Conservation (phyloP, 495 filamentous ascomycete genomes). For the Xanthoparmelia taractica region DNA sequence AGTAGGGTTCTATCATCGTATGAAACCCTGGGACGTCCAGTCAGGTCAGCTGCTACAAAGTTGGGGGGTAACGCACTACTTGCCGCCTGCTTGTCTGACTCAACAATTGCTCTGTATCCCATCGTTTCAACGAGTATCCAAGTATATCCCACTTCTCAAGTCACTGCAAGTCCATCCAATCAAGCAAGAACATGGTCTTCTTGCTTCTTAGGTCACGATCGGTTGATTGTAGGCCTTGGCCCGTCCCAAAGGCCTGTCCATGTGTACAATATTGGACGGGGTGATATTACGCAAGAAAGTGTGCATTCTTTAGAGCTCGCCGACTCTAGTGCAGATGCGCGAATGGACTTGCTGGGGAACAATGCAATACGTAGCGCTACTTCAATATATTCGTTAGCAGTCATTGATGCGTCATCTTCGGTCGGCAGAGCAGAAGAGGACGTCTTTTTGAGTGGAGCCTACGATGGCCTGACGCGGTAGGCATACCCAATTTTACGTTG, state of each 20-base stretch:
- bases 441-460: slow-evolving; percentile 55
- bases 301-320: not conserved
- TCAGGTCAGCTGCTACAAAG: slow-evolving; percentile 20
- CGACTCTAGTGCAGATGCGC: not conserved
- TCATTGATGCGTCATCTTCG: slow-evolving; percentile 35
- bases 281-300: slow-evolving; percentile 29
- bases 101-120: slow-evolving; percentile 41
- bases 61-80: slow-evolving; percentile 29
- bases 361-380: not conserved
- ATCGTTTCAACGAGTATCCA: slow-evolving; percentile 29
- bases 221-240: slow-evolving; percentile 46
- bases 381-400: slow-evolving; percentile 40
- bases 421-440: slow-evolving; percentile 35
- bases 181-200: slow-evolving; percentile 40
- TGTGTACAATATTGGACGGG: slow-evolving; percentile 42
- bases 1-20: slow-evolving; percentile 22
- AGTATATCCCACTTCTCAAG: slow-evolving; percentile 36
- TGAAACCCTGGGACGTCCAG: slow-evolving; percentile 20
- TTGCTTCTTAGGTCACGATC: slow-evolving; percentile 41
- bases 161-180: slow-evolving; percentile 28
- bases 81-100: slow-evolving; percentile 41
- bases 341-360: not conserved
- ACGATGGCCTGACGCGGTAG: slow-evolving; percentile 50
- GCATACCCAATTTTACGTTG: slow-evolving; percentile 1
- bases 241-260: slow-evolving; percentile 38